phyloP scores from a whole-genome alignment of 2,329 filamentous ascomycete species.

The Sclerotinia nivalis region DNA sequence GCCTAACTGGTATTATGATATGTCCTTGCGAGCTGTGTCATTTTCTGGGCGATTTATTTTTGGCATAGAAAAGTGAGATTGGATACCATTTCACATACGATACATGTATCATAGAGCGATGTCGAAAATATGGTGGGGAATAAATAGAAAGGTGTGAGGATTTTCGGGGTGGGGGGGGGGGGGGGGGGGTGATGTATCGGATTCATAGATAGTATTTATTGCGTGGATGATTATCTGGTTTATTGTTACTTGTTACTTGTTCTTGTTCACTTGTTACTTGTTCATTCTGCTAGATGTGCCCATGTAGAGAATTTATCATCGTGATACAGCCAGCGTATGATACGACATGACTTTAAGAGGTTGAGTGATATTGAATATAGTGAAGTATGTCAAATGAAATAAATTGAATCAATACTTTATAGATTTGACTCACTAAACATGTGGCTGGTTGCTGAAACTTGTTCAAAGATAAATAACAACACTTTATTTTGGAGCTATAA shows the following conservation, averaged over 20 bases:
- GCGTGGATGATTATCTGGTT: background rate
- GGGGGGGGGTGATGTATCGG: background rate
- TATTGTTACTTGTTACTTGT: background rate
- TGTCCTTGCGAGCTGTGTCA: background rate
- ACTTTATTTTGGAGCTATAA: no score
- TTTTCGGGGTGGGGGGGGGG: background rate
- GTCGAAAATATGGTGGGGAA: background rate
- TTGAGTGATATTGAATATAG: no score
- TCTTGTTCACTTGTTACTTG: background rate
- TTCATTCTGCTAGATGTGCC: background rate
- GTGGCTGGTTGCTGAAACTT: no score
- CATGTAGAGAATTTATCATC: no score
- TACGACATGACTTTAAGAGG: no score
- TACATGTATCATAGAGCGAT: background rate
- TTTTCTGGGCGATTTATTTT: background rate
- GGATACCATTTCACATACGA: conserved; percentile 1
- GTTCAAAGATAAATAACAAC: no score
- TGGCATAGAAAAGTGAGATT: background rate
- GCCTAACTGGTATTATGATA: background rate
- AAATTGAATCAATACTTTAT: no score
- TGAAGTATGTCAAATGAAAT: no score
- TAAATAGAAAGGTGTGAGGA: no score
- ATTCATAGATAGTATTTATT: background rate
- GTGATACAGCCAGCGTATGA: no score
- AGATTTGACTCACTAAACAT: no score